These are phyloP conservation scores for Teratosphaeria gauchensis DNA, from an alignment of 2,329 filamentous ascomycete genomes.

Conservation along the genomic window DNA sequence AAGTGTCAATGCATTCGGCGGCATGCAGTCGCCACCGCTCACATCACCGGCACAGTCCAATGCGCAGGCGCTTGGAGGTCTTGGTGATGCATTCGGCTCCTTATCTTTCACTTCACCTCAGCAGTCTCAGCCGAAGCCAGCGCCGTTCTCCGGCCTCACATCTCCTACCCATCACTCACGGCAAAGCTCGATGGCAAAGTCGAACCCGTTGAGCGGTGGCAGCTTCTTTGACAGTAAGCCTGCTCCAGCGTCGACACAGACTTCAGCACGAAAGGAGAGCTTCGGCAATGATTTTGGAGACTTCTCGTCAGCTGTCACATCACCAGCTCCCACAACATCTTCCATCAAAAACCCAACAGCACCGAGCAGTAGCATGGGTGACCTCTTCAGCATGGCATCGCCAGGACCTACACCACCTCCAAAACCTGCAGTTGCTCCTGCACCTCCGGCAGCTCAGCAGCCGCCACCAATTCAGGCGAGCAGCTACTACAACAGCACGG, in stretches of 20 bases:
- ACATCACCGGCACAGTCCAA: conserved; percentile 19
- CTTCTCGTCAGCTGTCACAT: conserved; percentile 57
- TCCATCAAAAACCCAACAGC: conserved; percentile 4
- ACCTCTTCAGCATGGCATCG: conserved; percentile 68
- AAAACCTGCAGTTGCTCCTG: conserved; percentile 10
- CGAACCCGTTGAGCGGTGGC: conserved; percentile 53
- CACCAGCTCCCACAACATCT: conserved; percentile 27
- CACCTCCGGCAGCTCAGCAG: conserved; percentile 23
- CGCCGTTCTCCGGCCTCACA: conserved; percentile 55
- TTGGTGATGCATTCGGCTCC: conserved; percentile 73
- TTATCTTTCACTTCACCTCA: conserved; percentile 49
- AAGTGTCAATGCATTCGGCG: conserved; percentile 43
- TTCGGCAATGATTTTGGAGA: conserved; percentile 39
- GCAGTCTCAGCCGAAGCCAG: conserved; percentile 40
- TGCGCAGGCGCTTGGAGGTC: conserved; percentile 40
- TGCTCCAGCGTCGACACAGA: conserved; percentile 30
- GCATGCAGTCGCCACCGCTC: conserved; percentile 50
- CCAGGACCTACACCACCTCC: conserved; percentile 20
- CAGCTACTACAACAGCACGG: conserved; percentile 46
- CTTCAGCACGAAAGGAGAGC: conserved; percentile 36
- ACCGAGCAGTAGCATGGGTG: conserved; percentile 50
- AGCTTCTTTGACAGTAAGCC: conserved; percentile 71
- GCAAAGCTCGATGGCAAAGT: conserved; percentile 29
- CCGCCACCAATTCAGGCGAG: conserved; percentile 27
- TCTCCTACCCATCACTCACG: conserved; percentile 44